Conservation (phyloP, 331 rosid species). For the Saraca asoca region DNA sequence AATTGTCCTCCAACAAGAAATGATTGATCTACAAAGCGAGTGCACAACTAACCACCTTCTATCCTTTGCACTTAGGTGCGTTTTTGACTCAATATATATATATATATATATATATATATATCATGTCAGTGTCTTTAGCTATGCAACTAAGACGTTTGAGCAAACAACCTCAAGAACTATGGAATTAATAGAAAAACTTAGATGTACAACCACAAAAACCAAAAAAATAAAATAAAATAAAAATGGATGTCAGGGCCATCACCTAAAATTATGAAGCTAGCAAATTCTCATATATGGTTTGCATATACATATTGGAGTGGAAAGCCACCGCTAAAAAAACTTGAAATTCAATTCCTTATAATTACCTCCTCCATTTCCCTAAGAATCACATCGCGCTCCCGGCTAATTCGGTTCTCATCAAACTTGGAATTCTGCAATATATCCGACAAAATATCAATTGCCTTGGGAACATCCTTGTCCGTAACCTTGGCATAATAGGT, state of each 20-base stretch:
- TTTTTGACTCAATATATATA: too few species aligned
- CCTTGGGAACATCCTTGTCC: slow-evolving; percentile 67
- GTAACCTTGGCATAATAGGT: slow-evolving; percentile 84
- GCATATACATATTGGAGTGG: too few species aligned
- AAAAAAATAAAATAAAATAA: too few species aligned
- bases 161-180: not conserved
- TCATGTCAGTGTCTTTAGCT: too few species aligned
- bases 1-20: too few species aligned
- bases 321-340: not conserved
- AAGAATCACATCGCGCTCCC: slow-evolving; percentile 88
- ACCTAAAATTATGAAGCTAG: not conserved
- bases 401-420: slow-evolving; percentile 64
- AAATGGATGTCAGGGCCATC: too few species aligned
- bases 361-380: slow-evolving; percentile 98
- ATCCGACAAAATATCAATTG: slow-evolving; percentile 77
- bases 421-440: slow-evolving; percentile 88
- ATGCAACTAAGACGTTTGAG: not conserved
- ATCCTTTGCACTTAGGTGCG: too few species aligned
- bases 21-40: too few species aligned
- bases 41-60: too few species aligned
- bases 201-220: too few species aligned
- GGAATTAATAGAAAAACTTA: too few species aligned
- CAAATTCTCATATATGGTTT: not conserved
- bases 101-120: too few species aligned
- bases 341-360: not conserved